phyloP scores from a whole-genome alignment of 768 basidiomycete genomes.

The Leccinum longicurvipes region DNA sequence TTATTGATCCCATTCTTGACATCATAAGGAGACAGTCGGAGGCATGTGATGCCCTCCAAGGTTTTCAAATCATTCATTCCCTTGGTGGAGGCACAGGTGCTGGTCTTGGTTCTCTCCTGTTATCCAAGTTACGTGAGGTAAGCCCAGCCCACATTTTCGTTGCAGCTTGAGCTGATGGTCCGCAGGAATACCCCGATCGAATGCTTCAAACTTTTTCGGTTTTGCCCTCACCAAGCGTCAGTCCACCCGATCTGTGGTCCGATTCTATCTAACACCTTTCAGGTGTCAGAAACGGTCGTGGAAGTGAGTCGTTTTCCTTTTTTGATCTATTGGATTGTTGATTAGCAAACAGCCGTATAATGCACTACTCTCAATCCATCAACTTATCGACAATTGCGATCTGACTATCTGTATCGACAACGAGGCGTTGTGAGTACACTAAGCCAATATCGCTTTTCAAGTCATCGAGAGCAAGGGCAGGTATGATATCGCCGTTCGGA shows the following conservation, averaged over 20 bases:
- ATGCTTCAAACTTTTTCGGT: conserved; percentile 53
- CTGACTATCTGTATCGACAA: conserved; percentile 84
- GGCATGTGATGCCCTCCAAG: conserved; percentile 81
- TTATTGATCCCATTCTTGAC: conserved; percentile 83
- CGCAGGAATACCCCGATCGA: conserved; percentile 54
- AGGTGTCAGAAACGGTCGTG: conserved; percentile 49
- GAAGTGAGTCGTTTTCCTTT: conserved; percentile 37
- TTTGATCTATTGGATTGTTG: conserved; percentile 1
- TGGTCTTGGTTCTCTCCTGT: conserved; percentile 75
- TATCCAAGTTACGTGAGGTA: conserved; percentile 81
- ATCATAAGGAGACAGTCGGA: conserved; percentile 79
- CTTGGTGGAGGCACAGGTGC: conserved; percentile 91
- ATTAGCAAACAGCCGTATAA: conserved; percentile 66
- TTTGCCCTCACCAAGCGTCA: conserved; percentile 55
- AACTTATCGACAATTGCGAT: conserved; percentile 87
- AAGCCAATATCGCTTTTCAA: background rate
- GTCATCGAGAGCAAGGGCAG: conserved; percentile 35
- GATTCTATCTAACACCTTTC: conserved; percentile 10
- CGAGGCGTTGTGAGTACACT: conserved; percentile 64
- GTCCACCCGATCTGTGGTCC: conserved; percentile 7
- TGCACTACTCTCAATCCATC: conserved; percentile 78
- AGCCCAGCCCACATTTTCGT: conserved; percentile 15
- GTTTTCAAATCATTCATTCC: conserved; percentile 86
- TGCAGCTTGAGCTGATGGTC: conserved; percentile 1
- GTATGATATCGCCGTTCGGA: conserved; percentile 67